These are phyloP conservation scores for Gillenia trifoliata DNA, from an alignment of 306 rosid genomes.

Conservation along the genomic window DNA sequence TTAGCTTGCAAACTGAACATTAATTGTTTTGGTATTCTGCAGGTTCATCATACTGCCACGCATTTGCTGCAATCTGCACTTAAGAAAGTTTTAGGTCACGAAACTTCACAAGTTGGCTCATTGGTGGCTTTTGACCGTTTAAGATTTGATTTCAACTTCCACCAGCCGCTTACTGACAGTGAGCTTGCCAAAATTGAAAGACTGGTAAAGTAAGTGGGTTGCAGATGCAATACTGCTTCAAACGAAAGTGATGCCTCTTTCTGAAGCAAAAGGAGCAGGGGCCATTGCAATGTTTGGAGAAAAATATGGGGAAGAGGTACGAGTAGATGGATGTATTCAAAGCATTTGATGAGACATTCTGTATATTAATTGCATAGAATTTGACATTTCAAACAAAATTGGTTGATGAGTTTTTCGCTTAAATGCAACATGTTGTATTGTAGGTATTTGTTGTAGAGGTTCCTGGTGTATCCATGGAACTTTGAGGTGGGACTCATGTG, in stretches of 20 bases:
- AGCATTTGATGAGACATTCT: too few relatives aligned
- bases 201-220: constrained; percentile 71
- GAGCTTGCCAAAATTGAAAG: constrained; percentile 73
- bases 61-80: constrained; percentile 95
- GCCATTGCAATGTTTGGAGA: constrained; percentile 97
- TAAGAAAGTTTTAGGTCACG: constrained; percentile 69
- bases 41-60: constrained; percentile 98
- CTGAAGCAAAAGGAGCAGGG: constrained; percentile 80
- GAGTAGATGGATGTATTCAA: constrained; percentile 1
- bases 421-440: constrained; percentile 21
- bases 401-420: neutral
- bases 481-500: constrained; percentile 95
- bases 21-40: constrained; percentile 22
- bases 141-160: constrained; percentile 93
- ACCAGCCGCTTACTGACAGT: constrained; percentile 56
- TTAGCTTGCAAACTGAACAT: constrained; percentile 21
- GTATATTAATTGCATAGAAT: too few relatives aligned
- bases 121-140: constrained; percentile 92
- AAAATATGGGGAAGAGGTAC: constrained; percentile 91
- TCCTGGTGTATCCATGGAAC: constrained; percentile 96
- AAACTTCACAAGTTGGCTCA: constrained; percentile 98
- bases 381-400: neutral
- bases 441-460: constrained; percentile 97
- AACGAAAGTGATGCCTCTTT: constrained; percentile 84
- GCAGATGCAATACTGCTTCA: constrained; percentile 66